phyloP scores from a whole-genome alignment of 768 basidiomycete genomes.

The Amanita pseudoporphyria region DNA sequence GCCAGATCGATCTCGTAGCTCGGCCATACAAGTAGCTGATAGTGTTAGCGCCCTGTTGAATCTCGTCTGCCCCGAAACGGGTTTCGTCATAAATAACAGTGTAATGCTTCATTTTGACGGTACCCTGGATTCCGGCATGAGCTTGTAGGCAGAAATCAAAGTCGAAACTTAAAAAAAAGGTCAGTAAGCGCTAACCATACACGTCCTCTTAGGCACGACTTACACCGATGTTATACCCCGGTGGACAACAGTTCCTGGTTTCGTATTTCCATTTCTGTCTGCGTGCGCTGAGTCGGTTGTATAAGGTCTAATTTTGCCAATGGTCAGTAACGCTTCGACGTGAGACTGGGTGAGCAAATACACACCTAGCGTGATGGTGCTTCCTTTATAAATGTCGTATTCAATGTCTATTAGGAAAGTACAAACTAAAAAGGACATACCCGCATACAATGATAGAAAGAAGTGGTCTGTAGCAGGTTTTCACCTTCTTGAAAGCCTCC shows the following conservation, averaged over 20 bases:
- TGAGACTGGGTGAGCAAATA: slow-evolving; percentile 12
- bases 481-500: no score
- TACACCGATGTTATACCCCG: slow-evolving; percentile 70
- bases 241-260: slow-evolving; percentile 75
- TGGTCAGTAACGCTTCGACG: slow-evolving; percentile 7
- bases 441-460: slow-evolving; percentile 73
- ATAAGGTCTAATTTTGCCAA: slow-evolving; percentile 39
- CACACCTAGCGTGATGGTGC: no score
- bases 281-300: slow-evolving; percentile 39
- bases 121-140: slow-evolving; percentile 71
- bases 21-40: slow-evolving; percentile 70
- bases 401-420: neutral
- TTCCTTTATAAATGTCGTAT: slow-evolving; percentile 43
- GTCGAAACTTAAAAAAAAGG: slow-evolving; percentile 48
- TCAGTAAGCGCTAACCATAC: slow-evolving; percentile 23
- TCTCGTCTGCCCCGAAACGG: no score
- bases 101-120: slow-evolving; percentile 69
- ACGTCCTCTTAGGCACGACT: no score
- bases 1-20: slow-evolving; percentile 77
- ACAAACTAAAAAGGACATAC: slow-evolving; percentile 38
- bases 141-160: slow-evolving; percentile 65
- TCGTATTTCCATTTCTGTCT: no score
- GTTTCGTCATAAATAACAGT: slow-evolving; percentile 74
- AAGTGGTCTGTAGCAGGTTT: no score
- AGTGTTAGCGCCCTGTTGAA: slow-evolving; percentile 67